Conservation (phyloP, 176 grass and related monocot genomes). For the Musa itinerans region DNA sequence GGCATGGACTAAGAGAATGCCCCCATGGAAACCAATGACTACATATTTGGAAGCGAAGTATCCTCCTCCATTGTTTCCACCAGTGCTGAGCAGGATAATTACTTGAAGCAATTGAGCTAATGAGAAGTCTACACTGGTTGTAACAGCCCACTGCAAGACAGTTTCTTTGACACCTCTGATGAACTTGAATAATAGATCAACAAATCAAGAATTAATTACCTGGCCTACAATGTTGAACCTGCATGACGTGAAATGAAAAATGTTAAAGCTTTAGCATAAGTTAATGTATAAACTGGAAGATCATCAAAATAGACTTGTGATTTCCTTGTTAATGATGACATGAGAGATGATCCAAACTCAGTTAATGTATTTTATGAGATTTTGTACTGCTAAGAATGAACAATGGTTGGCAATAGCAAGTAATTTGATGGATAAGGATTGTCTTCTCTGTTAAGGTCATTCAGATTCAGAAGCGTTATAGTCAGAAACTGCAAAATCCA, state of each 20-base stretch:
- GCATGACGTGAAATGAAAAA: constrained; percentile 20
- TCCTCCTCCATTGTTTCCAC: constrained; percentile 57
- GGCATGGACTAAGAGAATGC: constrained; percentile 70
- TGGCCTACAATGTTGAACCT: constrained; percentile 98
- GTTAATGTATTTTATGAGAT: too few relatives aligned
- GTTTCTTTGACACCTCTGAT: constrained; percentile 3
- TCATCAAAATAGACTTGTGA: neutral
- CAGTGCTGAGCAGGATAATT: constrained; percentile 71
- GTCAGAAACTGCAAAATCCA: too few relatives aligned
- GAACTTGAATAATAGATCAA: neutral
- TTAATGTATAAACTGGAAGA: neutral
- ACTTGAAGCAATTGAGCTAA: constrained; percentile 75
- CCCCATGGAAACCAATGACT: constrained; percentile 66
- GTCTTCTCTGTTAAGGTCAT: too few relatives aligned
- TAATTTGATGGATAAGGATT: too few relatives aligned
- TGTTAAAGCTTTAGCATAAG: neutral
- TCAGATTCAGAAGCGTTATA: too few relatives aligned
- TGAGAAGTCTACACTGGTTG: constrained; percentile 77
- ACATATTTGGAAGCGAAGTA: constrained; percentile 76
- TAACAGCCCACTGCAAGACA: constrained; percentile 73
- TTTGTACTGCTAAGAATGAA: too few relatives aligned
- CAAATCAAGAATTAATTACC: constrained; percentile 29
- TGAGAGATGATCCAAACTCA: too few relatives aligned
- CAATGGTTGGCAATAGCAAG: too few relatives aligned
- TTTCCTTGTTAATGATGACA: too few relatives aligned